Conservation (phyloP, 164 flowering plant species). For the Stephania japonica region DNA sequence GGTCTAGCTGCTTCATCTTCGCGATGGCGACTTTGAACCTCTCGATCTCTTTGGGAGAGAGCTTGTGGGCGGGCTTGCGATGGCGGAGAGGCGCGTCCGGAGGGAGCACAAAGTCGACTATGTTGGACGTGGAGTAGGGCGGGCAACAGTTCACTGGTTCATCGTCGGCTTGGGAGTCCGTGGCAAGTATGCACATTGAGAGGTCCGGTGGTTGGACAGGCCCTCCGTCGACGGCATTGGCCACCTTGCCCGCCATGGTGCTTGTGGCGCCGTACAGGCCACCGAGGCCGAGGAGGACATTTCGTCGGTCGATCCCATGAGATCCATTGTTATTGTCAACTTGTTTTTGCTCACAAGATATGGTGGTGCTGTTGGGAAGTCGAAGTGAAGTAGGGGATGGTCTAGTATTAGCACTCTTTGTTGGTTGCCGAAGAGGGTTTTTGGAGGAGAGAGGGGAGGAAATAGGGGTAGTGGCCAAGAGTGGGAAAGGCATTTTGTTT, state of each 20-base stretch:
- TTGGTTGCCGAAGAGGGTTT: not conserved
- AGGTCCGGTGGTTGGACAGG: slow-evolving; percentile 15
- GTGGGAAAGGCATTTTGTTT: not conserved
- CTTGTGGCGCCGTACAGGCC: slow-evolving; percentile 17
- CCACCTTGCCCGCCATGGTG: not conserved
- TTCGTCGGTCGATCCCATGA: slow-evolving; percentile 9
- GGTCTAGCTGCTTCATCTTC: slow-evolving; percentile 3
- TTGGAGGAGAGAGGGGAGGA: not conserved
- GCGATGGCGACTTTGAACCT: slow-evolving; percentile 16
- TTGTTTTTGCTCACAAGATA: slow-evolving; percentile 11
- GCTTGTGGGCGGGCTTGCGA: slow-evolving; percentile 17
- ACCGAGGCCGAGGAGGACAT: slow-evolving; percentile 17
- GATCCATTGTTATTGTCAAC: not conserved
- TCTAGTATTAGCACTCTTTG: too few relatives aligned
- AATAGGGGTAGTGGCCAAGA: slow-evolving; percentile 1
- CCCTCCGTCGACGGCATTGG: slow-evolving; percentile 9
- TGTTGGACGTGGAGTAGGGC: not conserved
- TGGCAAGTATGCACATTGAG: slow-evolving; percentile 10
- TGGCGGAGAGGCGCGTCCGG: slow-evolving; percentile 4
- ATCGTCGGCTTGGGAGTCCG: not conserved
- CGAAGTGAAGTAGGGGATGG: not conserved
- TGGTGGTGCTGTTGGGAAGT: not conserved
- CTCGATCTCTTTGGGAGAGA: not conserved
- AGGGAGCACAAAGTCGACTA: slow-evolving; percentile 10
- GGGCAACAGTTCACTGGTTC: slow-evolving; percentile 9